A percentile compares a stretch with the other conserved stretches of the same genome.
phyloP scores from a whole-genome alignment of 805 yeast genomes.

The Ogataea dorogensis region DNA sequence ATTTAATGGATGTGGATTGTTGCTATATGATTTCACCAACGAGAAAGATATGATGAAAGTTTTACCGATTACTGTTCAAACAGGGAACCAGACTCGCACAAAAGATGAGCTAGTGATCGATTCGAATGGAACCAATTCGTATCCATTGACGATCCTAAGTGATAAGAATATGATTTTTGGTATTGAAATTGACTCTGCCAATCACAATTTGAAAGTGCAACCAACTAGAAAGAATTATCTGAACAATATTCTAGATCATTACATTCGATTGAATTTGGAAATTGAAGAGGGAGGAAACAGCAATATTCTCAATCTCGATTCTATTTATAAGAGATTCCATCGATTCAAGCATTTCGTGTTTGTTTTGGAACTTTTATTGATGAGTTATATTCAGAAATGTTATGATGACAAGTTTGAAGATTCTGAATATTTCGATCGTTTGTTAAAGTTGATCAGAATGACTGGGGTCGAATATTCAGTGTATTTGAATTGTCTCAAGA shows the following conservation, averaged over 20 bases:
- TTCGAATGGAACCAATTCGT: constrained; percentile 38
- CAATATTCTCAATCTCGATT: constrained; percentile 28
- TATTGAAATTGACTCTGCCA: constrained; percentile 41
- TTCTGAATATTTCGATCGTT: constrained; percentile 29
- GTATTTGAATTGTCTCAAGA: constrained; percentile 51
- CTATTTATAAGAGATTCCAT: constrained; percentile 37
- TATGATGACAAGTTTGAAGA: constrained; percentile 32
- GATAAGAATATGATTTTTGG: constrained; percentile 50
- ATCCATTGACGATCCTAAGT: constrained; percentile 47
- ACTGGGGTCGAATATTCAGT: constrained; percentile 35
- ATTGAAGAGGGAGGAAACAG: constrained; percentile 17
- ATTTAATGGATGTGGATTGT: constrained; percentile 35
- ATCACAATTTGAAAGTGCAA: constrained; percentile 27
- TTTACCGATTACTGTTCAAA: constrained; percentile 31
- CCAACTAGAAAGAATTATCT: constrained; percentile 44
- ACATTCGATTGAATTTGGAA: constrained; percentile 35
- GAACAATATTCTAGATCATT: constrained; percentile 47
- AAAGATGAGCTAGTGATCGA: constrained; percentile 16
- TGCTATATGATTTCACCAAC: constrained; percentile 31
- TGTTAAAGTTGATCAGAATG: constrained; percentile 34
- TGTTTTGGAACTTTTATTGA: constrained; percentile 49
- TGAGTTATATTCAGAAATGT: constrained; percentile 35
- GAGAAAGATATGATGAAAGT: constrained; percentile 26
- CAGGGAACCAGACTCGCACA: constrained; percentile 30
- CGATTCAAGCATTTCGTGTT: constrained; percentile 44